These are phyloP conservation scores for Neurospora sp. DNA, from an alignment of 495 filamentous ascomycete genomes.

Conservation along the genomic window DNA sequence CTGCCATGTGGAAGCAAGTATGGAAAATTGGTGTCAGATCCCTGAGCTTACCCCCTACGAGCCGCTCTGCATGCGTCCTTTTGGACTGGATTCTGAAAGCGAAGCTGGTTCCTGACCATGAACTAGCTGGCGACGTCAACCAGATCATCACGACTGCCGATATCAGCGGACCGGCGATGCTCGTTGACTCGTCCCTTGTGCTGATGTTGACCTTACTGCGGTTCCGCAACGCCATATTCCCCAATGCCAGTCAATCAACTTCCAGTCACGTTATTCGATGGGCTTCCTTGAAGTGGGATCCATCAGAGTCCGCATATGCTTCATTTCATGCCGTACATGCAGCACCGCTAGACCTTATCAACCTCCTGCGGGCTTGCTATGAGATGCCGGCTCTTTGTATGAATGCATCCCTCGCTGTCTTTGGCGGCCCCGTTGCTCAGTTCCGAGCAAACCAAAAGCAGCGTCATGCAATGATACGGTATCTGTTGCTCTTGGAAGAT, in stretches of 20 bases:
- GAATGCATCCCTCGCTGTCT: constrained; percentile 18
- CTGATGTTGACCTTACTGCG: constrained; percentile 59
- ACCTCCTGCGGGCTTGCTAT: constrained; percentile 35
- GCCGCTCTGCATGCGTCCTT: constrained; percentile 71
- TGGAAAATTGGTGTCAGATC: constrained; percentile 67
- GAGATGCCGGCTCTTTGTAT: constrained; percentile 20
- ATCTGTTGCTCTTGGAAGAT: constrained; percentile 30
- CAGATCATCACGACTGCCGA: constrained; percentile 64
- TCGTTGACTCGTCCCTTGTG: constrained; percentile 70
- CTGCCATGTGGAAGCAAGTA: constrained; percentile 51
- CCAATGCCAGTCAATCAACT: constrained; percentile 51
- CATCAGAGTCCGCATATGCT: constrained; percentile 30
- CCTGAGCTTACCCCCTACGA: constrained; percentile 58
- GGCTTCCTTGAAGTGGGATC: constrained; percentile 70
- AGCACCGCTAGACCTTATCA: constrained; percentile 31
- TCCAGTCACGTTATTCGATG: constrained; percentile 65
- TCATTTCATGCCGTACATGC: constrained; percentile 31
- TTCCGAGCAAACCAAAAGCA: constrained; percentile 20
- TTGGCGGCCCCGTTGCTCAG: constrained; percentile 28
- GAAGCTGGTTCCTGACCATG: constrained; percentile 51
- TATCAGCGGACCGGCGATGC: constrained; percentile 65
- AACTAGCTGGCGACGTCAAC: constrained; percentile 51
- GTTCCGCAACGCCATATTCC: constrained; percentile 49
- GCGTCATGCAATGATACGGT: constrained; percentile 21
- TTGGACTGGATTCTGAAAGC: constrained; percentile 55